phyloP scores from a whole-genome alignment of 306 rosid species.

The Biancaea sappan region DNA sequence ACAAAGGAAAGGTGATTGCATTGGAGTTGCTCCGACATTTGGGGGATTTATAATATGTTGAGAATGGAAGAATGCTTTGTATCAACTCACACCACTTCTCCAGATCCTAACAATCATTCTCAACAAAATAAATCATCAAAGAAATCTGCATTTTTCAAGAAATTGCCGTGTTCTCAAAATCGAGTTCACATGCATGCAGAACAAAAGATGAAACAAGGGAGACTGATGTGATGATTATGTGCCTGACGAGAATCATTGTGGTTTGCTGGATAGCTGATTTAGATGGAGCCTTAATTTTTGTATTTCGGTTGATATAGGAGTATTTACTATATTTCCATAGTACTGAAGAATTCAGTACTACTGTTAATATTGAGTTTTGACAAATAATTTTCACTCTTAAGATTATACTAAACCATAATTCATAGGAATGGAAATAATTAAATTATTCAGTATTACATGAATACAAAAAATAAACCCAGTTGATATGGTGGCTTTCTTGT shows the following conservation, averaged over 20 bases:
- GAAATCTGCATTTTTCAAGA: slow-evolving; percentile 48
- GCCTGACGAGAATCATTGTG: slow-evolving; percentile 19
- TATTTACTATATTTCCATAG: too few relatives aligned
- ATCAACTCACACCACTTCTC: slow-evolving; percentile 35
- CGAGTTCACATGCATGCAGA: slow-evolving; percentile 31
- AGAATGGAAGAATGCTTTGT: slow-evolving; percentile 38
- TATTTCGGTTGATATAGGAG: slow-evolving; percentile 1
- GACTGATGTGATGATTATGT: too few relatives aligned
- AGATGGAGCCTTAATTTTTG: slow-evolving; percentile 6
- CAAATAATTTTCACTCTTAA: too few relatives aligned
- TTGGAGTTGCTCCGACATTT: slow-evolving; percentile 64
- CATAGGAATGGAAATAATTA: too few relatives aligned
- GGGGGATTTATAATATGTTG: slow-evolving; percentile 41
- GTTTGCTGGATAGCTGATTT: slow-evolving; percentile 8
- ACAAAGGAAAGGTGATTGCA: slow-evolving; percentile 59
- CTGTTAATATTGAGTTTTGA: too few relatives aligned
- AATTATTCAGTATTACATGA: too few relatives aligned
- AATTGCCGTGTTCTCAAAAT: slow-evolving; percentile 44
- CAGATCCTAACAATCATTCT: slow-evolving; percentile 27
- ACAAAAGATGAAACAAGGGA: slow-evolving; percentile 51
- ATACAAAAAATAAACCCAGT: too few relatives aligned
- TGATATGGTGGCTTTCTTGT: slow-evolving; percentile 16
- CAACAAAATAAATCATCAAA: slow-evolving; percentile 53
- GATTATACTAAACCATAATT: too few relatives aligned
- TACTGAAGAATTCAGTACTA: too few relatives aligned